phyloP scores from a whole-genome alignment of 306 rosid genomes.

The Neltuma alba region DNA sequence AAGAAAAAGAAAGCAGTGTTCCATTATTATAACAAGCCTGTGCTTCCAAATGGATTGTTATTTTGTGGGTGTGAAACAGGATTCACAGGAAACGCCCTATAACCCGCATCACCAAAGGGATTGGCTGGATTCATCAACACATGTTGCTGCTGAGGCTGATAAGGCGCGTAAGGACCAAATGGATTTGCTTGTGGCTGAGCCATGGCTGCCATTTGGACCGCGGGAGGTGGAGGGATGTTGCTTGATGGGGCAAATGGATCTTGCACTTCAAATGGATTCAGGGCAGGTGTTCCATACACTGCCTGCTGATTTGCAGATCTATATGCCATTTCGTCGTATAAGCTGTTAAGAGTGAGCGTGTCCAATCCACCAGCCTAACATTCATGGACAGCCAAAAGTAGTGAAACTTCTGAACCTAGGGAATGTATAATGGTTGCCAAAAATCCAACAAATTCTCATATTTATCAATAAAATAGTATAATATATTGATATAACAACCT shows the following conservation, averaged over 20 bases:
- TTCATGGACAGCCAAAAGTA: constrained; percentile 18
- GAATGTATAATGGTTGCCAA: neutral
- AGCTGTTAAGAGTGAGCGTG: constrained; percentile 83
- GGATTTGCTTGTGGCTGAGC: constrained; percentile 83
- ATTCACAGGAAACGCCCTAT: constrained; percentile 66
- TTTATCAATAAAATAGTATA: neutral
- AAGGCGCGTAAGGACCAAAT: constrained; percentile 79
- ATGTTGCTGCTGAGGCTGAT: constrained; percentile 66
- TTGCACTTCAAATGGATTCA: constrained; percentile 90
- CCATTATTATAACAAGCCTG: constrained; percentile 68
- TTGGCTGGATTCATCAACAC: constrained; percentile 73
- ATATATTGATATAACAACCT: neutral
- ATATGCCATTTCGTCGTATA: constrained; percentile 87
- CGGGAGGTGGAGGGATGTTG: constrained; percentile 59
- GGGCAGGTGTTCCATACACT: constrained; percentile 85
- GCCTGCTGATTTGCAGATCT: constrained; percentile 84
- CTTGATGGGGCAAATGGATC: constrained; percentile 86
- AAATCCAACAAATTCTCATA: neutral
- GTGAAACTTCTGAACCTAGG: constrained; percentile 23
- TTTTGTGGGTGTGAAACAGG: constrained; percentile 65
- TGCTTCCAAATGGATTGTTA: constrained; percentile 91
- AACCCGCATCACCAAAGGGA: constrained; percentile 90
- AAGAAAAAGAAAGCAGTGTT: neutral
- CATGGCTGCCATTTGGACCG: constrained; percentile 79
- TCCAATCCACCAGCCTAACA: constrained; percentile 97